Percentiles rank a stretch among this genome's conserved stretches.
phyloP scores from a whole-genome alignment of 1,139 yeast species.

The Hansenula lynferdii region DNA sequence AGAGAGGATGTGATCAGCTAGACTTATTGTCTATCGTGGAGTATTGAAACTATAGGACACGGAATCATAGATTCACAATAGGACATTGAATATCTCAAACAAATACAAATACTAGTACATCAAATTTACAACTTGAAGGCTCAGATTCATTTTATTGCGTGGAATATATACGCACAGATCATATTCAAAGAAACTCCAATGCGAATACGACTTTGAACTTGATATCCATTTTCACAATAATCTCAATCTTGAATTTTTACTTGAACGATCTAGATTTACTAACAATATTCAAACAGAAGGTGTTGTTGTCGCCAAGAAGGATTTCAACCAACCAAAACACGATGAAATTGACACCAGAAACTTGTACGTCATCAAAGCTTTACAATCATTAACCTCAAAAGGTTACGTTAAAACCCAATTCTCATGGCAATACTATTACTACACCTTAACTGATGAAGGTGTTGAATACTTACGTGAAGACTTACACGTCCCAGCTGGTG shows the following conservation, averaged over 20 bases:
- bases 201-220: too few species aligned
- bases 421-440: conserved; percentile 99
- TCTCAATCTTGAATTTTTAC: neutral
- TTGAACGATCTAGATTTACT: conserved; percentile 17
- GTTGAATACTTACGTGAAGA: conserved; percentile 97
- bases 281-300: conserved; percentile 61
- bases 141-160: too few species aligned
- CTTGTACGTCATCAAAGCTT: conserved; percentile 98
- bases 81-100: too few species aligned
- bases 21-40: too few species aligned
- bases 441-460: conserved; percentile 99
- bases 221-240: neutral
- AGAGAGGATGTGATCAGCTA: too few species aligned
- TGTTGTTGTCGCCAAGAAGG: conserved; percentile 99
- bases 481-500: conserved; percentile 98
- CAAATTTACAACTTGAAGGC: too few species aligned
- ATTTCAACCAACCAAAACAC: conserved; percentile 96
- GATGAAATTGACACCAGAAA: conserved; percentile 97
- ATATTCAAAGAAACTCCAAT: too few species aligned
- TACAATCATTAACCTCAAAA: conserved; percentile 97
- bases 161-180: too few species aligned
- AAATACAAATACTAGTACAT: too few species aligned
- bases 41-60: too few species aligned
- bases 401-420: conserved; percentile 99
- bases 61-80: too few species aligned